Evolutionary conservation across 371 early-diverging fungal genomes (phyloP), one percentile per base, ranked within the genome.

Genomic region (Parasitella parasitica): DNA sequence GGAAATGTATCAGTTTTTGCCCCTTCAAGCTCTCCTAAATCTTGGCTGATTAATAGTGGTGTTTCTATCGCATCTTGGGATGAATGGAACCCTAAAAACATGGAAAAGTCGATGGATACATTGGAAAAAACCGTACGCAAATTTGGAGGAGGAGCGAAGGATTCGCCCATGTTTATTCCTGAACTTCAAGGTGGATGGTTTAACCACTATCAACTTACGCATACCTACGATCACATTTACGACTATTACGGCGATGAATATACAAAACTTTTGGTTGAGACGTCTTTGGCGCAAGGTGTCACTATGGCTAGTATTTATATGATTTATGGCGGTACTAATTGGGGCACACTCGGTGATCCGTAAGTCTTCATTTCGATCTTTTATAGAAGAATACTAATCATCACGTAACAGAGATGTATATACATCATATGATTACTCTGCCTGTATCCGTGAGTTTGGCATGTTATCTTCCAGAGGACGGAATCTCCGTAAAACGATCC

Each of bases 181-280:
- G 93, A 92, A 70, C 78, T 91, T 8, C 93, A 92, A 71, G 93
- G 91, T 16, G 93, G 93, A 0, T 90, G 91, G 91, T 90, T 90
- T 65, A 91, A 89, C 59, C 89, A 89, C 62, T 90, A 90, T 54
- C 82, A 81, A 35, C 74, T 87, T 53, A 66, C 75, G 26, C 83
- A 87, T 54, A 87, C 87, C 0, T 92, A 86, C 70, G 93, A 92
- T 58, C 78, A 80, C 36, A 87, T 90, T 35, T 84, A 79, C 63
- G 76, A 86, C 46, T 92, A 73, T 63, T 92, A 86, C 59, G 93
- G 93, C 1, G 86, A 87, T 53, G 72, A 84, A 18, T 91, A 89
- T 62, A 92, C 93, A 6, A 78, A 81, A 6, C 57, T 85, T 7
- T 50, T 91, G 13, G 64, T 85, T 30, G 91, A 92, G 22, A 80